phyloP scores from a whole-genome alignment of 2,329 filamentous ascomycete genomes.

The Kalaharituber pfeilii region DNA sequence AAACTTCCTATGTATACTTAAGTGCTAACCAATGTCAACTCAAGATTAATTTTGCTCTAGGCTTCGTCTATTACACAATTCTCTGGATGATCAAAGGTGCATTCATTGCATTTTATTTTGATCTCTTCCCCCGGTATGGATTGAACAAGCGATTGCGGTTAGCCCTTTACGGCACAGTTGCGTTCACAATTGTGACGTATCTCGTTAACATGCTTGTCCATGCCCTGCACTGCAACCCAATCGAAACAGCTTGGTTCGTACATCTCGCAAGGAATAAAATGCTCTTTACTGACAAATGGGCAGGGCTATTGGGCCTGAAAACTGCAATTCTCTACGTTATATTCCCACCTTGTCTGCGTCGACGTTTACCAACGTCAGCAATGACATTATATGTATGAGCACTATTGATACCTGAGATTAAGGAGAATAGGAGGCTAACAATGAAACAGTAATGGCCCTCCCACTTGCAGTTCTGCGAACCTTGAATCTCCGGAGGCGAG shows the following conservation, averaged over 20 bases:
- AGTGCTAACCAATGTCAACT: no score
- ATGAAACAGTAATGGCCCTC: constrained; percentile 10
- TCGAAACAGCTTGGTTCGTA: constrained; percentile 5
- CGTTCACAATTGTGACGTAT: constrained; percentile 7
- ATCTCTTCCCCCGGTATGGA: constrained; percentile 7
- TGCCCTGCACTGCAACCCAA: constrained; percentile 8
- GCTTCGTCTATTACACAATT: constrained; percentile 8
- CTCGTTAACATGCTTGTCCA: constrained; percentile 8
- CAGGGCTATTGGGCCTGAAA: constrained; percentile 8
- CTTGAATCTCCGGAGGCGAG: constrained; percentile 8
- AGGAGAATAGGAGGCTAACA: neutral
- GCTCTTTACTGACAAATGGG: neutral
- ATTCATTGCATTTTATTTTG: constrained; percentile 13
- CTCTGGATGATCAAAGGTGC: constrained; percentile 14
- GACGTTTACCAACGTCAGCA: constrained; percentile 7
- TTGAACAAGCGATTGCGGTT: constrained; percentile 1
- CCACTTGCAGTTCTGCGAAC: constrained; percentile 10
- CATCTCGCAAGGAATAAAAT: no score
- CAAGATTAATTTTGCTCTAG: constrained; percentile 10
- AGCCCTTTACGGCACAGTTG: constrained; percentile 7
- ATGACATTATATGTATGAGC: constrained; percentile 9
- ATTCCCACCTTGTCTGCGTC: constrained; percentile 9
- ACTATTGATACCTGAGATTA: neutral
- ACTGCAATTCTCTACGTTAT: constrained; percentile 8
- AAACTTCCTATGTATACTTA: no score